A percentile compares a stretch with the other conserved stretches of the same genome.
These are phyloP conservation scores for Pleoardoris graminearum DNA, from an alignment of 2,329 filamentous ascomycete genomes.

Conservation along the genomic window DNA sequence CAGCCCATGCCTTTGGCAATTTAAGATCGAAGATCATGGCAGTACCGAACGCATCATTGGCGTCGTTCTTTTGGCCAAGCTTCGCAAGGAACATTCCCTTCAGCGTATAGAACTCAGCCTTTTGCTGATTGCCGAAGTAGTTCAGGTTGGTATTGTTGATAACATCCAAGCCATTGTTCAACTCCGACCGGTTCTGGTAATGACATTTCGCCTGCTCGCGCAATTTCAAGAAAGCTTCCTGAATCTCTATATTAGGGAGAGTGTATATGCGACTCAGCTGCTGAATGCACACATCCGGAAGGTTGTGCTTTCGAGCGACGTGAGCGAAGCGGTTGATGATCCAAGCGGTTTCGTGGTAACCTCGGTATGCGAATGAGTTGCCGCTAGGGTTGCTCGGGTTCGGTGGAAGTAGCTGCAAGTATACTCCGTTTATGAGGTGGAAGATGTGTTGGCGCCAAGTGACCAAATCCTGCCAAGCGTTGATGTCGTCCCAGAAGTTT, in stretches of 20 bases:
- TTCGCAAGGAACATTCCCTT: constrained; percentile 99
- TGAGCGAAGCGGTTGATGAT: constrained; percentile 99
- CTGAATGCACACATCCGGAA: constrained; percentile 95
- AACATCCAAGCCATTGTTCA: constrained; percentile 91
- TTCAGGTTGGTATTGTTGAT: constrained; percentile 99
- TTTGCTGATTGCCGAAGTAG: constrained; percentile 94
- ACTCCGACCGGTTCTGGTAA: constrained; percentile 91
- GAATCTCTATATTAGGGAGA: constrained; percentile 98
- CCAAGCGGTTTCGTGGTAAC: constrained; percentile 98
- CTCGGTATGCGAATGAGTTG: constrained; percentile 93
- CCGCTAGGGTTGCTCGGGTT: constrained; percentile 77
- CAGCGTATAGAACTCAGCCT: constrained; percentile 97
- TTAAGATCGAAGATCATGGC: constrained; percentile 95
- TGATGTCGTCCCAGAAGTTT: constrained; percentile 99
- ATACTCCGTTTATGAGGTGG: constrained; percentile 92
- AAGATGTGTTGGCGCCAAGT: constrained; percentile 99
- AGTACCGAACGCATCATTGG: constrained; percentile 91
- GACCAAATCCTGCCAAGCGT: constrained; percentile 98
- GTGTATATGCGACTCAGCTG: constrained; percentile 98
- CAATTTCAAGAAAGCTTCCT: constrained; percentile 96
- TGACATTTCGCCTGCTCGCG: constrained; percentile 99
- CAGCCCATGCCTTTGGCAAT: constrained; percentile 95
- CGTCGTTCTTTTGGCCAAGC: constrained; percentile 84
- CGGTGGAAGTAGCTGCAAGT: constrained; percentile 79
- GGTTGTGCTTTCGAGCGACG: constrained; percentile 93